Conservation (phyloP, 1,284 basidiomycete genomes). For the Rhodotorula sp. region DNA sequence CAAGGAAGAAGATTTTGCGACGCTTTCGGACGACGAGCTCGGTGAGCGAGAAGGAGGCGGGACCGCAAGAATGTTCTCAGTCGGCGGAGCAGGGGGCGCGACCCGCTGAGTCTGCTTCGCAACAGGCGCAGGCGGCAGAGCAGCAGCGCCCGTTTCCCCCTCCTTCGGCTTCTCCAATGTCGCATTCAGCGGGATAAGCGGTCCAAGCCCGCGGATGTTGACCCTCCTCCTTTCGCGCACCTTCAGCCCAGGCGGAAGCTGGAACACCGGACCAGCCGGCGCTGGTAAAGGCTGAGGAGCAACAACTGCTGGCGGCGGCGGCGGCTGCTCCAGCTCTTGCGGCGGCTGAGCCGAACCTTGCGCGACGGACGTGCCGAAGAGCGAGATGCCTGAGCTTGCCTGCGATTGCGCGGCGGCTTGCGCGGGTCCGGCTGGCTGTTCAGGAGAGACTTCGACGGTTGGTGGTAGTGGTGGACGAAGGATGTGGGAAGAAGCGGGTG, state of each 20-base stretch:
- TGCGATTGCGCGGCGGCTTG: background rate
- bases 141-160: background rate
- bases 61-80: background rate
- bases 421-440: background rate
- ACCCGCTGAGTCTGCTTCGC: background rate
- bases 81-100: background rate
- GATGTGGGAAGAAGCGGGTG: background rate
- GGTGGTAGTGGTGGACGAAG: too few relatives aligned
- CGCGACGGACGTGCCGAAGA: conserved; percentile 13
- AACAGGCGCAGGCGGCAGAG: background rate
- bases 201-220: conserved; percentile 16
- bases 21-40: background rate
- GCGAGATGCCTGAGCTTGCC: conserved; percentile 26
- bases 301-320: background rate
- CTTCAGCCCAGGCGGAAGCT: conserved; percentile 12
- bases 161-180: too few relatives aligned
- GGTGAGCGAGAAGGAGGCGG: background rate
- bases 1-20: background rate
- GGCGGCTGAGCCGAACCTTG: conserved; percentile 23
- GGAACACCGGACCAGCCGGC: conserved; percentile 10
- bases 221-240: conserved; percentile 34
- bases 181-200: conserved; percentile 3
- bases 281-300: background rate
- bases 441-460: background rate
- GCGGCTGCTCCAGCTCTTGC: conserved; percentile 10